Evolutionary conservation across 73 alveolate genomes (phyloP), one percentile per base, ranked within the genome.

Genomic region (Paramecium tetraurelia): DNA sequence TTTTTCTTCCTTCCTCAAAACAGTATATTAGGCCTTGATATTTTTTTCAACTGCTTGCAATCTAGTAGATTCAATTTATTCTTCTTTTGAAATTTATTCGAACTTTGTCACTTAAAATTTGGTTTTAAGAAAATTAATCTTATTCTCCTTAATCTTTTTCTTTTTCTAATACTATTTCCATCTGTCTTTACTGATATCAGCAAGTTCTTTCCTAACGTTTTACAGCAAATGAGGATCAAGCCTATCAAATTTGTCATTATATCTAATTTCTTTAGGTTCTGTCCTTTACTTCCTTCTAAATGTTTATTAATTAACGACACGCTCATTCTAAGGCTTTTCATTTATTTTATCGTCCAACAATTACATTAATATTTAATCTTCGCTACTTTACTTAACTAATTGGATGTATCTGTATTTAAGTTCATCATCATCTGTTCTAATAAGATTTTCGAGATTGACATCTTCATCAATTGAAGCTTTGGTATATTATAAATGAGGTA

Each of bases 311-410:
- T 63, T 63, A 31, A 33, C 31, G 9, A 22, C 31, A 3, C 48
- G 24, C 5, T 53, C 31, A 53, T 53, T 53, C n/a, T 53, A 53
- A 53, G 69, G 69, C 14, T 53, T 53, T 5, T 53, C 20, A 53
- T 1, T 16, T 2, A 22, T 18, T 53, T 53, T 16, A 16, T 53
- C 35, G 21, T 53, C 22, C 22, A 53, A 53, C 22, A 53, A 41
- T 38, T 75, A 38, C 87, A 75, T 75, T 24, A 75, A 75, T 38
- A 75, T 41, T 41, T 75, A 36, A 75, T 75, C 87, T 38, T 75
- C 87, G 4, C 46, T 41, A 38, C 38, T 38, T 9, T 36, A 59
- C 69, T 75, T 75, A 12, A 75, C 87, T 41, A 75, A 38, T 38
- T 75, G n/a, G n/a, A 75, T 75, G 10, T 75, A 75, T 35, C 59